phyloP scores from a whole-genome alignment of 1,284 basidiomycete genomes.

The Austropuccinia psidii region DNA sequence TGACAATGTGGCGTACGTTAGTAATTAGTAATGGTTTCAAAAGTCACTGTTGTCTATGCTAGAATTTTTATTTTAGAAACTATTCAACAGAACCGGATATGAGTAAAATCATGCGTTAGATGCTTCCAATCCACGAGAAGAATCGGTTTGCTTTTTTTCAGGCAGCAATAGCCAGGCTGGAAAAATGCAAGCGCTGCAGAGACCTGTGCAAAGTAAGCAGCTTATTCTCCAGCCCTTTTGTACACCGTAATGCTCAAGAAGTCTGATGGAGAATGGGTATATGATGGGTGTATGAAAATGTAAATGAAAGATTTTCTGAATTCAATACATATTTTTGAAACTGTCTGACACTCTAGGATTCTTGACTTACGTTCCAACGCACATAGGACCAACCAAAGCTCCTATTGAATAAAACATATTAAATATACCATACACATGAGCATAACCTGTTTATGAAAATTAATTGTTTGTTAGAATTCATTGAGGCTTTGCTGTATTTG shows the following conservation, averaged over 20 bases:
- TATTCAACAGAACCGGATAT: no score
- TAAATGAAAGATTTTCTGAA: not conserved
- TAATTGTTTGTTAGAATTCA: not conserved
- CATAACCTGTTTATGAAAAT: slow-evolving; percentile 5
- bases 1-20: no score
- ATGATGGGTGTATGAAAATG: not conserved
- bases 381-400: slow-evolving; percentile 9
- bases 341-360: not conserved
- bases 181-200: not conserved
- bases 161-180: slow-evolving; percentile 18
- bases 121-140: no score
- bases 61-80: no score
- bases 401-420: slow-evolving; percentile 21
- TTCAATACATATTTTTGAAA: not conserved
- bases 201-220: not conserved
- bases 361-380: slow-evolving; percentile 13
- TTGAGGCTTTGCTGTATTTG: not conserved
- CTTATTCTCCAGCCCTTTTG: not conserved
- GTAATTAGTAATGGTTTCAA: no score
- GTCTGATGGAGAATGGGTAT: not conserved
- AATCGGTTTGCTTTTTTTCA: no score
- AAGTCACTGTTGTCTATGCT: no score
- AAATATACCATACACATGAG: slow-evolving; percentile 29
- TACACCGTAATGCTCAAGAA: not conserved
- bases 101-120: no score